These are phyloP conservation scores for Olyra latifolia DNA, from an alignment of 176 grass and related monocot species.

Conservation along the genomic window DNA sequence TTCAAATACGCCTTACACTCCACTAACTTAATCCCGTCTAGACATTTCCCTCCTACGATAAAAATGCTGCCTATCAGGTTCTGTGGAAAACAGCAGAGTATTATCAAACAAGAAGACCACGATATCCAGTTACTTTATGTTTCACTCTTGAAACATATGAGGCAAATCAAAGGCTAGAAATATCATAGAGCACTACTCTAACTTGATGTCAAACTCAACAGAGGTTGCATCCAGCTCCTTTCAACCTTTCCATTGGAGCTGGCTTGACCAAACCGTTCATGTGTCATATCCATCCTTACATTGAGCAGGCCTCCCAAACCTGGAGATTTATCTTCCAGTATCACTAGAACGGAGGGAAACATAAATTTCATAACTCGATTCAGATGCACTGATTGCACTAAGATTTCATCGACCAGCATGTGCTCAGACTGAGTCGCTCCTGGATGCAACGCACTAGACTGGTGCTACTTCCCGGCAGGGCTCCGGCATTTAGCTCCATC, in stretches of 20 bases:
- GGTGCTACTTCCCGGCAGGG: background rate
- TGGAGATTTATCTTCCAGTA: background rate
- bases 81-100: background rate
- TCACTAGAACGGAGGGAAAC: background rate
- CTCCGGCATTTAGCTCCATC: background rate
- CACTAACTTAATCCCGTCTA: slow-evolving; percentile 58
- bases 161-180: background rate
- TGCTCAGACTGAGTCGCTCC: background rate
- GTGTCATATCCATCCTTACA: background rate
- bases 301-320: background rate
- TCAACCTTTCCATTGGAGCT: background rate
- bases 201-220: slow-evolving; percentile 4
- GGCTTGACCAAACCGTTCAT: background rate
- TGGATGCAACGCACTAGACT: background rate
- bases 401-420: slow-evolving; percentile 4
- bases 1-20: slow-evolving; percentile 71
- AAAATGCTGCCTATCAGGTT: slow-evolving; percentile 9
- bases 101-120: slow-evolving; percentile 14
- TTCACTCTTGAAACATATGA: slow-evolving; percentile 24
- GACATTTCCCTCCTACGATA: slow-evolving; percentile 41
- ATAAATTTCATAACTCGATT: background rate
- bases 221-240: slow-evolving; percentile 23
- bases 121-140: background rate
- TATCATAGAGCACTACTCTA: background rate
- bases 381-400: background rate